phyloP scores from a whole-genome alignment of 2,329 filamentous ascomycete genomes.

The Talaromyces verruculosus region DNA sequence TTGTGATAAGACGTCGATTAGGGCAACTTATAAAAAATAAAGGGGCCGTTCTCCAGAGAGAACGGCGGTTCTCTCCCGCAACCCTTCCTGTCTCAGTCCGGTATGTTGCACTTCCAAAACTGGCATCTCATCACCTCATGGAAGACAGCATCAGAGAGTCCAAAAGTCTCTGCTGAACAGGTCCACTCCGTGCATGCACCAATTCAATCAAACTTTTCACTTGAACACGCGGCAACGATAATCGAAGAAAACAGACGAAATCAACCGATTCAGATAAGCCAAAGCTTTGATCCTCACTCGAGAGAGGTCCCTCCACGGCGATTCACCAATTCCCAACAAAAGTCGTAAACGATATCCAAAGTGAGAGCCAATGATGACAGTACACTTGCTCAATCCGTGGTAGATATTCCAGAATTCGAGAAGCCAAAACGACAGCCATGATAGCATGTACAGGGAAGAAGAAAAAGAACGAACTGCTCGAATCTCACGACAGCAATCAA shows the following conservation, averaged over 20 bases:
- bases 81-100: slow-evolving; percentile 10
- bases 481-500: neutral
- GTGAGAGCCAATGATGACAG: slow-evolving; percentile 19
- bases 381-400: slow-evolving; percentile 14
- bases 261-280: slow-evolving; percentile 70
- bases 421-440: slow-evolving; percentile 8
- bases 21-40: slow-evolving; percentile 45
- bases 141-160: slow-evolving; percentile 12
- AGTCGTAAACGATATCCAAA: neutral
- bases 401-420: slow-evolving; percentile 17
- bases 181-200: neutral
- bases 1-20: neutral
- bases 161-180: slow-evolving; percentile 9
- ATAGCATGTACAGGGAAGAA: slow-evolving; percentile 11
- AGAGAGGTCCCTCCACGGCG: slow-evolving; percentile 70
- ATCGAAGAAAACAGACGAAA: slow-evolving; percentile 17
- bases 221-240: slow-evolving; percentile 16
- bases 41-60: slow-evolving; percentile 31
- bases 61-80: slow-evolving; percentile 30
- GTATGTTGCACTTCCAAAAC: neutral
- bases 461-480: slow-evolving; percentile 16
- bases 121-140: neutral
- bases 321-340: slow-evolving; percentile 9
- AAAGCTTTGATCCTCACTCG: slow-evolving; percentile 90
- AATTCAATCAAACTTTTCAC: slow-evolving; percentile 15